Evolutionary conservation across 495 filamentous ascomycete genomes (phyloP), one percentile per base, ranked within the genome.

Genomic region (Talaromyces thailandensis): DNA sequence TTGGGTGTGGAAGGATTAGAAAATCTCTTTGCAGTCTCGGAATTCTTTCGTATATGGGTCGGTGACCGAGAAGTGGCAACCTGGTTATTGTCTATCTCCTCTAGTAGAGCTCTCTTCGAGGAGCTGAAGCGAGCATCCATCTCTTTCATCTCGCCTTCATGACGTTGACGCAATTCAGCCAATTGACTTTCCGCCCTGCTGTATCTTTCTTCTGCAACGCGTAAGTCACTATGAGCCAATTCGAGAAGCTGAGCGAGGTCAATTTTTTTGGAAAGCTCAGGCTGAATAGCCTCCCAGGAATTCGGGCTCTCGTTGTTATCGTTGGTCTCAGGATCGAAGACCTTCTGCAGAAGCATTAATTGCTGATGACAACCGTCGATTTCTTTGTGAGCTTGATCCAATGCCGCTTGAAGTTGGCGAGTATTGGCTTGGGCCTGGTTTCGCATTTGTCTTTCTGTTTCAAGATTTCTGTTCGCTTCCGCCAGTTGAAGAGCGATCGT

Each of bases 201-300:
- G 55, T 89, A 91, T 52, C 86, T 91, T 64, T 96, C 92, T n/a
- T 85, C 88, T 18, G 93, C 88, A 21, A 96, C 82, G 35, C 92
- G 87, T 14, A 97, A 79, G 50, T 91, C 90, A 70, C 92, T 88
- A 58, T 94, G 90, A 16, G 90, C 77, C n/a, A 91, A 85, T 64
- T 97, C 89, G n/a, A 98, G 78, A 67, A 93, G 88, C 66, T 90
- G 84, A n/a, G 91, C 89, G 48, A 98, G 75, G 65, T 96, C 88
- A 57, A 95, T 85, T 68, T 90, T 90, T 56, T 80, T 80, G 21
- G 78, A 77, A 14, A 90, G 71, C 58, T 83, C 77, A 52, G 81
- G 79, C 60, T 81, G 77, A 50, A 87, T 79, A 43, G 79, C 79
- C 64, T 90, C 86, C 79, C 86, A 88, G 2, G 84, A 82, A 28